Evolutionary conservation across 2,329 filamentous ascomycete genomes (phyloP), one percentile per base, ranked within the genome.

Genomic region (Colletotrichum spinosum): DNA sequence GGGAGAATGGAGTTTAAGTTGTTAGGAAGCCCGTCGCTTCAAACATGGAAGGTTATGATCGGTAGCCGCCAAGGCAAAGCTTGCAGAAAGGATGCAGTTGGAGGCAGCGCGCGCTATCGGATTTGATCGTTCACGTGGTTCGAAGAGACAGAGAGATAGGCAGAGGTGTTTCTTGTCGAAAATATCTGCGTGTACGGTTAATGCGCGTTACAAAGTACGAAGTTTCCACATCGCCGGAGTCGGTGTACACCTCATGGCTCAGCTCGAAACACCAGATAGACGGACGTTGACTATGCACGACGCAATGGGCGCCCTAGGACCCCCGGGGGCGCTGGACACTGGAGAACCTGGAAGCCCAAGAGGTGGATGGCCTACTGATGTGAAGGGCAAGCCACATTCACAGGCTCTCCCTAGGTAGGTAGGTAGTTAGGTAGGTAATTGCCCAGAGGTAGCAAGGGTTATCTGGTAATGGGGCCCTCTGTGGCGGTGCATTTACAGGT

Each of bases 261-360:
- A 65, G 63, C 48, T 56, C 63, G 63, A 65, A 65, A 65, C 63
- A 65, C 52, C 58, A 65, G 46, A 65, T 53, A 65, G 58, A 65
- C 58, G 52, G 53, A 65, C 35, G 63, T 65, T 53, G 41, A 41
- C 46, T 41, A 52, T 62, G 58, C 63, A 63, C 58, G 57, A 62
- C 58, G 58, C 58, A 62, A 65, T 56, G 62, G 62, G 46, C 56
- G 61, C 61, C 51, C 55, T 12, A 44, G 50, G 60, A 44, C 61
- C 25, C 25, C 61, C 37, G 48, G 39, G 34, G 45, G 17, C 33
- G 35, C 51, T 6, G 48, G 44, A 44, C 49, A 60, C 50, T 17
- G 4, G 50, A 54, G 50, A 53, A 38, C 59, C 46, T 53, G 49
- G 54, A 8, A 15, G n/a, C 49, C 44, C 48, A 50, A 59, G 38